Conservation (phyloP, 192 early-diverging fungal species). For the Dispira parvispora region DNA sequence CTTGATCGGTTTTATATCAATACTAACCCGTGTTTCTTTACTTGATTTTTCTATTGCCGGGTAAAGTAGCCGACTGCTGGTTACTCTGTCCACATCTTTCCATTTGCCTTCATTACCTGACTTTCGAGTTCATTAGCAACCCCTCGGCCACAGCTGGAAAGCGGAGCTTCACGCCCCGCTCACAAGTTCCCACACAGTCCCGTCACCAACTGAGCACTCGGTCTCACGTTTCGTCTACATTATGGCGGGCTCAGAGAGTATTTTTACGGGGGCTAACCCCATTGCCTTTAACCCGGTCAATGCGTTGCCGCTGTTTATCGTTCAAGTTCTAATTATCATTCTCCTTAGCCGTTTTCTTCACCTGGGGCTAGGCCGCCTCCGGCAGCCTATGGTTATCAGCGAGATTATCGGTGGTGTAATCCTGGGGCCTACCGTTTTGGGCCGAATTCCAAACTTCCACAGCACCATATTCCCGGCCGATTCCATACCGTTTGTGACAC, state of each 20-base stretch:
- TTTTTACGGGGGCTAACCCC: constrained; percentile 37
- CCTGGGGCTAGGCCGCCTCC: constrained; percentile 24
- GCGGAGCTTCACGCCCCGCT: too few species aligned
- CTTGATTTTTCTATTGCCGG: too few species aligned
- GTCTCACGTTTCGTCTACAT: not conserved
- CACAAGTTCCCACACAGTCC: too few species aligned
- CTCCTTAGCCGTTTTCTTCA: constrained; percentile 49
- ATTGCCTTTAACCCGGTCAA: constrained; percentile 28
- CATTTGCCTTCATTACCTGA: too few species aligned
- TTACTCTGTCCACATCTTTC: too few species aligned
- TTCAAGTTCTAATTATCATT: constrained; percentile 62
- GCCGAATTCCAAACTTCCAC: constrained; percentile 48
- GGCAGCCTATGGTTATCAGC: constrained; percentile 79
- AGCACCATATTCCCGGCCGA: constrained; percentile 49
- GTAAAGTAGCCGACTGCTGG: too few species aligned
- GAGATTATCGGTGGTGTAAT: constrained; percentile 84
- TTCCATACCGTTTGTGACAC: constrained; percentile 51
- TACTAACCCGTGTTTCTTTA: too few species aligned
- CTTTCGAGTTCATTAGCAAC: too few species aligned
- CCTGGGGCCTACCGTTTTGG: constrained; percentile 73
- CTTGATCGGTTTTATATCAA: too few species aligned
- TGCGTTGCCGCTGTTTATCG: constrained; percentile 57
- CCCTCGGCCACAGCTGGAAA: too few species aligned
- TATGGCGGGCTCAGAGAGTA: constrained; percentile 15
- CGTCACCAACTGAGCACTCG: too few species aligned